These are phyloP conservation scores for Russula olivacea DNA, from an alignment of 768 basidiomycete genomes.

Conservation along the genomic window DNA sequence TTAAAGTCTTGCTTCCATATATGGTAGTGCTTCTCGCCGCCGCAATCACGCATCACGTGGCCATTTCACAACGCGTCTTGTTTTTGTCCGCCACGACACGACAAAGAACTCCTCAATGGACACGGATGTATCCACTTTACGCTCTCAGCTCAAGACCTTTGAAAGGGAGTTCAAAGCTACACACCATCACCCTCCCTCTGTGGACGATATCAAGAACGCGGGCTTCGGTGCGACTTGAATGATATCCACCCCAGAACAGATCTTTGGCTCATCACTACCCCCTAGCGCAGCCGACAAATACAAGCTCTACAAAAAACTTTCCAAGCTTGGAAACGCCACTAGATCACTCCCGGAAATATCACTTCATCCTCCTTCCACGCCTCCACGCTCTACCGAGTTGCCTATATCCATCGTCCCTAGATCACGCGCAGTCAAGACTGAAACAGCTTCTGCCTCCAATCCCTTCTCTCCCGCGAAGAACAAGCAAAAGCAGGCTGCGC, in stretches of 20 bases:
- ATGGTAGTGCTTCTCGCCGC: neutral
- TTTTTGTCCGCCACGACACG: constrained; percentile 3
- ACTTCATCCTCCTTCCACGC: constrained; percentile 32
- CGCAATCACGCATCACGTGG: constrained; percentile 13
- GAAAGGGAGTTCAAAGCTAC: constrained; percentile 58
- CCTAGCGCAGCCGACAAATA: constrained; percentile 61
- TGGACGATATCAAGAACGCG: constrained; percentile 66
- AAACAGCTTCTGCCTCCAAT: constrained; percentile 55
- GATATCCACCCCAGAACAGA: constrained; percentile 8
- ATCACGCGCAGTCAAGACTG: constrained; percentile 47
- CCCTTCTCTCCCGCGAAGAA: constrained; percentile 78
- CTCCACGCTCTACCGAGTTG: constrained; percentile 31
- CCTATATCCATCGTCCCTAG: constrained; percentile 41
- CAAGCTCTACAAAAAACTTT: constrained; percentile 72
- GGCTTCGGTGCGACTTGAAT: constrained; percentile 48
- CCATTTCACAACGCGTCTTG: constrained; percentile 13
- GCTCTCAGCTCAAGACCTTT: constrained; percentile 71
- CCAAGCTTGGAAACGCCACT: constrained; percentile 38
- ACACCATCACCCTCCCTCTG: constrained; percentile 53
- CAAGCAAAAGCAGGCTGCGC: constrained; percentile 34
- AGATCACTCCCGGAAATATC: constrained; percentile 39
- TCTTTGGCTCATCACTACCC: constrained; percentile 21
- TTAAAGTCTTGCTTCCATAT: neutral
- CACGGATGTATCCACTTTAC: constrained; percentile 39
- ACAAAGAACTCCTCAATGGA: constrained; percentile 28